These are phyloP conservation scores for Antrodiella citrinella DNA, from an alignment of 768 basidiomycete species.

Conservation along the genomic window DNA sequence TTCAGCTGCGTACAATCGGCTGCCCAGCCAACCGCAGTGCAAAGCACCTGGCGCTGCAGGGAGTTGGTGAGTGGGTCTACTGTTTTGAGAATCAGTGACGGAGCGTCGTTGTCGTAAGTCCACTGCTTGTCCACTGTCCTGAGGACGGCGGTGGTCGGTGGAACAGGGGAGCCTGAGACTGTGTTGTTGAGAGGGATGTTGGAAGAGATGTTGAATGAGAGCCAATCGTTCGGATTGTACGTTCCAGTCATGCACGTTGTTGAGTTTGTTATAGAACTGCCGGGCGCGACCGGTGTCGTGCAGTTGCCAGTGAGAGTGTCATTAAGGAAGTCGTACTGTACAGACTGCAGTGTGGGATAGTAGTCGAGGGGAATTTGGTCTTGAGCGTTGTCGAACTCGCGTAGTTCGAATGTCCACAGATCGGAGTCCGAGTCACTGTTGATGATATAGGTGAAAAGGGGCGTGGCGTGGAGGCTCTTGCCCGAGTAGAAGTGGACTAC, in stretches of 20 bases:
- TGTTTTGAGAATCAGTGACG: constrained; percentile 5
- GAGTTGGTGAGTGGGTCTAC: not conserved
- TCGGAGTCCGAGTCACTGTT: constrained; percentile 6
- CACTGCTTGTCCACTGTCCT: constrained; percentile 1
- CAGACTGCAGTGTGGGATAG: constrained; percentile 7
- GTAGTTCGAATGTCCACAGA: constrained; percentile 8
- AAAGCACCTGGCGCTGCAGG: constrained; percentile 2
- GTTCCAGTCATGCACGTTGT: constrained; percentile 6
- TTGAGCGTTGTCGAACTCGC: constrained; percentile 4
- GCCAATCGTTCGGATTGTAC: constrained; percentile 2
- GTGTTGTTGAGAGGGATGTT: constrained; percentile 10
- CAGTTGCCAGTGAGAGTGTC: constrained; percentile 7
- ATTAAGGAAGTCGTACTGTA: constrained; percentile 8
- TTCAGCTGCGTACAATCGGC: constrained; percentile 11
- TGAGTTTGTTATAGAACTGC: not conserved
- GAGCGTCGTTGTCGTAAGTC: constrained; percentile 1
- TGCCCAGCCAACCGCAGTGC: constrained; percentile 5
- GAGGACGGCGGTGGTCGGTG: not conserved
- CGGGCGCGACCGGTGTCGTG: constrained; percentile 3
- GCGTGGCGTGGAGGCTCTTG: not conserved
- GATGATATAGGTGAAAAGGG: constrained; percentile 8
- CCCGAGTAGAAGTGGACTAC: constrained; percentile 11
- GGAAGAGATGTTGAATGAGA: constrained; percentile 10
- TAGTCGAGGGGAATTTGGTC: constrained; percentile 3
- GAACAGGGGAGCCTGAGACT: not conserved